Percentiles rank a stretch among this genome's conserved stretches.
These are phyloP conservation scores for Phialophora macrospora DNA, from an alignment of 2,329 filamentous ascomycete genomes.

Conservation along the genomic window DNA sequence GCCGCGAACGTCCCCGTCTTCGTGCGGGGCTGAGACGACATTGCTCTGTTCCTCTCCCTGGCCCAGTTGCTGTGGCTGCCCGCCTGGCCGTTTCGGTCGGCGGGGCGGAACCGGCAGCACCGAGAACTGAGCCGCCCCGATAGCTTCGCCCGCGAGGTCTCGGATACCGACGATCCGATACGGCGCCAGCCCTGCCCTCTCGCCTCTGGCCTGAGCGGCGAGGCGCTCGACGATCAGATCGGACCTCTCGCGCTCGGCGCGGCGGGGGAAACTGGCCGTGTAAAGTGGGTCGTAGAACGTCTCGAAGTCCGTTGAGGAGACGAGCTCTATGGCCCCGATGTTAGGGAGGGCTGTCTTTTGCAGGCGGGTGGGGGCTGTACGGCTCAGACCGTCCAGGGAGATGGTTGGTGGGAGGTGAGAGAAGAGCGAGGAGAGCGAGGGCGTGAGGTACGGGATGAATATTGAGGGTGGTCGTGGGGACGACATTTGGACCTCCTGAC, in stretches of 20 bases:
- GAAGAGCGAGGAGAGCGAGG: constrained; percentile 13
- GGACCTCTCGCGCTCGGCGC: constrained; percentile 33
- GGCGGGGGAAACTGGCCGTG: constrained; percentile 32
- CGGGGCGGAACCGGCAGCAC: constrained; percentile 28
- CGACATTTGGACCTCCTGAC: neutral
- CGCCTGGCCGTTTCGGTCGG: neutral
- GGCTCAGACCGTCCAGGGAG: constrained; percentile 23
- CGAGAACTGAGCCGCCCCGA: constrained; percentile 38
- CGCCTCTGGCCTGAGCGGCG: constrained; percentile 27
- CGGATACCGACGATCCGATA: constrained; percentile 37
- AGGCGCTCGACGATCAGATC: constrained; percentile 36
- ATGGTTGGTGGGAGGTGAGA: constrained; percentile 19
- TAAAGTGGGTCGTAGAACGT: constrained; percentile 34
- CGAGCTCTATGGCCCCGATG: constrained; percentile 35
- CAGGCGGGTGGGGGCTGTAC: constrained; percentile 24
- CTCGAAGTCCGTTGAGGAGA: constrained; percentile 31
- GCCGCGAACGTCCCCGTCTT: neutral
- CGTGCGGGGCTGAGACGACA: neutral
- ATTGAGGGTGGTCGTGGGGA: constrained; percentile 20
- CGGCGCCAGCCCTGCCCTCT: constrained; percentile 29
- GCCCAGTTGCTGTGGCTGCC: neutral
- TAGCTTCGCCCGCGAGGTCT: constrained; percentile 29
- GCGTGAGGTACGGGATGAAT: constrained; percentile 25
- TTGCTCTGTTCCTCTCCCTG: neutral
- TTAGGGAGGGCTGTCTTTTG: constrained; percentile 31